A percentile compares a stretch with the other conserved stretches of the same genome.
Conservation (phyloP, 2,329 filamentous ascomycete genomes). For the Fusarium nisikadoi region DNA sequence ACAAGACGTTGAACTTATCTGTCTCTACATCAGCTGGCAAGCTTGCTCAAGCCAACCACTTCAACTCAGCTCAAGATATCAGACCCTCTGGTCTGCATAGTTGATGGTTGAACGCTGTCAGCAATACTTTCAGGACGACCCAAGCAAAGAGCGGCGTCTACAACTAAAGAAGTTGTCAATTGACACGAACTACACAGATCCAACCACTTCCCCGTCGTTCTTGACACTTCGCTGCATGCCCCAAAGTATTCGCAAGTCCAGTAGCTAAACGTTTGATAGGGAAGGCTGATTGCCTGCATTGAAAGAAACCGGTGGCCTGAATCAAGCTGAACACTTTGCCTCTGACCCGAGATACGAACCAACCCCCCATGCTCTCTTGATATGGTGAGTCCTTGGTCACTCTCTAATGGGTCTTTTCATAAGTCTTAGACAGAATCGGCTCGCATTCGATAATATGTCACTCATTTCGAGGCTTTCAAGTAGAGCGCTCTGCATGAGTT, state of each 20-base stretch:
- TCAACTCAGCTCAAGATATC: not conserved
- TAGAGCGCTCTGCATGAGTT: fast-evolving
- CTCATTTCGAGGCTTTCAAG: not conserved
- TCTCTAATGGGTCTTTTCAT: too few species aligned
- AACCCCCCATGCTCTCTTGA: not conserved
- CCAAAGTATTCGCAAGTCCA: not conserved
- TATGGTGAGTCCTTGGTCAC: fast-evolving
- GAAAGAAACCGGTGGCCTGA: not conserved
- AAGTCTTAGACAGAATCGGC: too few species aligned
- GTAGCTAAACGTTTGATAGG: too few species aligned
- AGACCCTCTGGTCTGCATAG: not conserved
- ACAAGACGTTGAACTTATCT: not conserved
- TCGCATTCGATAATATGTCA: fast-evolving
- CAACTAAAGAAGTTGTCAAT: not conserved
- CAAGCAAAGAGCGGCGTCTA: not conserved
- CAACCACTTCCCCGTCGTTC: not conserved
- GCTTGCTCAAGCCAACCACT: not conserved
- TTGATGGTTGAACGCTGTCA: not conserved
- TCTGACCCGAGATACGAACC: not conserved
- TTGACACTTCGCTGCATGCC: fast-evolving
- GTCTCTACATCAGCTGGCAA: not conserved
- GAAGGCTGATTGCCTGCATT: too few species aligned
- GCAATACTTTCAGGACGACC: not conserved
- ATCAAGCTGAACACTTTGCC: not conserved
- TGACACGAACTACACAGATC: not conserved